Conservation (phyloP, 2,329 filamentous ascomycete species). For the Neophaeococcomyces mojaviensis region DNA sequence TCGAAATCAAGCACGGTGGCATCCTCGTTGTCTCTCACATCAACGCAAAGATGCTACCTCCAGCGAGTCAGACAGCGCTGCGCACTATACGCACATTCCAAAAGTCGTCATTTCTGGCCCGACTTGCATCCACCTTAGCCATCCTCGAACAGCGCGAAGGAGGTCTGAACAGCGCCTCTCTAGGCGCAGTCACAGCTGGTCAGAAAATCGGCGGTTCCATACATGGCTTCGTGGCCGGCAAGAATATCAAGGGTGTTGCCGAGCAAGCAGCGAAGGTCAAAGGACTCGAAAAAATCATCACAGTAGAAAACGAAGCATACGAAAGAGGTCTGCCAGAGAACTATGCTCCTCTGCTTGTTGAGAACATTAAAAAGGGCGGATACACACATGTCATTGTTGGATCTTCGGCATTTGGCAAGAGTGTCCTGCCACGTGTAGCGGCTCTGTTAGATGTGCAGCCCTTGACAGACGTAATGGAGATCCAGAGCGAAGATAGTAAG, state of each 20-base stretch:
- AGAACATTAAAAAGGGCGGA: slow-evolving; percentile 93
- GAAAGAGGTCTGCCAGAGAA: slow-evolving; percentile 94
- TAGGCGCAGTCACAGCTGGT: slow-evolving; percentile 79
- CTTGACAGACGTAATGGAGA: slow-evolving; percentile 80
- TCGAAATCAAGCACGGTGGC: not conserved
- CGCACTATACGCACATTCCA: slow-evolving; percentile 41
- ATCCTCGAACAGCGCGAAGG: slow-evolving; percentile 89
- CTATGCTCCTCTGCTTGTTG: slow-evolving; percentile 83
- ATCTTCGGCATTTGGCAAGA: slow-evolving; percentile 96
- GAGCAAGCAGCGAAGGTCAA: slow-evolving; percentile 81
- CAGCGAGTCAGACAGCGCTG: slow-evolving; percentile 30
- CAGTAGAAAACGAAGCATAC: slow-evolving; percentile 80
- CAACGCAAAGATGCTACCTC: slow-evolving; percentile 16
- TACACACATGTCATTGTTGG: slow-evolving; percentile 88
- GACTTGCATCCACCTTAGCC: slow-evolving; percentile 79
- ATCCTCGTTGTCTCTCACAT: not conserved
- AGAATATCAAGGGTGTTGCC: slow-evolving; percentile 65
- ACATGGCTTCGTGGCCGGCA: slow-evolving; percentile 80
- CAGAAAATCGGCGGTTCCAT: slow-evolving; percentile 77
- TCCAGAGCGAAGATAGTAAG: slow-evolving; percentile 78
- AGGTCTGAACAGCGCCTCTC: slow-evolving; percentile 71
- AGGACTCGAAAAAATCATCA: slow-evolving; percentile 85
- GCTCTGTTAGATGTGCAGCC: slow-evolving; percentile 88
- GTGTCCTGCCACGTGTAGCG: slow-evolving; percentile 80
- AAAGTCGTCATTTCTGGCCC: slow-evolving; percentile 49